These are phyloP conservation scores for Jackrogersella multiformis DNA, from an alignment of 495 filamentous ascomycete species.

Conservation along the genomic window DNA sequence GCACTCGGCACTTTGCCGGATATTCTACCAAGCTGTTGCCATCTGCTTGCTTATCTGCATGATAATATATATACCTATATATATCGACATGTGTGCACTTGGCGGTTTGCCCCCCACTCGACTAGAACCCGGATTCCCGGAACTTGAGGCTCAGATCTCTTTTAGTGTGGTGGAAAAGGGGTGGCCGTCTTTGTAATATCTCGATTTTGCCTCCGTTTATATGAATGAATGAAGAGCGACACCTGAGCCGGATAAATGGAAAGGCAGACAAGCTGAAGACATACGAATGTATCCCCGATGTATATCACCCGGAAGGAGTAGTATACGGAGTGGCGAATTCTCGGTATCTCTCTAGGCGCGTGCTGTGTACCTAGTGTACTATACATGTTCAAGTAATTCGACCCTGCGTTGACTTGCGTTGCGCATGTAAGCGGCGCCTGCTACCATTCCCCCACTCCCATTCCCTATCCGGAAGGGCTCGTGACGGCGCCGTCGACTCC, in stretches of 20 bases:
- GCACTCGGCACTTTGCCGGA: conserved; percentile 1
- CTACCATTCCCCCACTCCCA: not conserved
- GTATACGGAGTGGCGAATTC: conserved; percentile 14
- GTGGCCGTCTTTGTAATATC: not conserved
- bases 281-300: not conserved
- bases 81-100: not conserved
- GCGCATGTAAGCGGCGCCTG: conserved; percentile 2
- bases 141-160: not conserved
- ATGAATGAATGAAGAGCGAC: not conserved
- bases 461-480: not conserved
- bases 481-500: not conserved
- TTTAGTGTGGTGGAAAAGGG: not conserved
- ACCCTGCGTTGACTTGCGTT: not conserved
- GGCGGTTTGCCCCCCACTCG: not conserved
- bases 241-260: not conserved
- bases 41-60: not conserved
- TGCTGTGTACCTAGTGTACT: not conserved
- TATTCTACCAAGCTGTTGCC: not conserved
- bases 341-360: not conserved
- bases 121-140: not conserved
- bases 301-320: not conserved
- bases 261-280: not conserved
- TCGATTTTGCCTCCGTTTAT: not conserved
- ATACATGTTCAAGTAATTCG: not conserved
- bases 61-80: not conserved